Percentiles rank a stretch among this genome's conserved stretches.
These are phyloP conservation scores for Trichoderma breve DNA, from an alignment of 2,329 filamentous ascomycete species.

Conservation along the genomic window DNA sequence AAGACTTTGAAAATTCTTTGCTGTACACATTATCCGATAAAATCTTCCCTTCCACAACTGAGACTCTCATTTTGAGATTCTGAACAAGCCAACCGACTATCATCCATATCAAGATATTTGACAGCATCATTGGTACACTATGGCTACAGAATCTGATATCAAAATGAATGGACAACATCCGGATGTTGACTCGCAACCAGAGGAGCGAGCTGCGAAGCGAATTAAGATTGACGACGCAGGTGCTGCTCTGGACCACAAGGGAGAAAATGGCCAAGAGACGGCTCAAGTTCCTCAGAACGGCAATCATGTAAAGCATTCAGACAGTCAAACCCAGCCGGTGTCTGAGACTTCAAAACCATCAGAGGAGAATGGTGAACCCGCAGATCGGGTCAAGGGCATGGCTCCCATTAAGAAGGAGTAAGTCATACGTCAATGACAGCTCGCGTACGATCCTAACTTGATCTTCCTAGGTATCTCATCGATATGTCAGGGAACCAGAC, in stretches of 20 bases:
- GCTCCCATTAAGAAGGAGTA: slow-evolving; percentile 74
- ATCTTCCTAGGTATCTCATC: slow-evolving; percentile 41
- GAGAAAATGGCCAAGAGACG: slow-evolving; percentile 23
- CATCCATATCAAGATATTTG: background rate
- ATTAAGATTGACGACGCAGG: slow-evolving; percentile 49
- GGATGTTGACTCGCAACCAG: slow-evolving; percentile 21
- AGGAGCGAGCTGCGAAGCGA: slow-evolving; percentile 56
- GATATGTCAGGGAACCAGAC: slow-evolving; percentile 32
- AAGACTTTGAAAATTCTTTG: background rate
- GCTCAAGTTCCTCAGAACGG: slow-evolving; percentile 22
- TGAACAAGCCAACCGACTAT: background rate
- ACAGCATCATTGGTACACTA: slow-evolving; percentile 19
- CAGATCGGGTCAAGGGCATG: slow-evolving; percentile 51
- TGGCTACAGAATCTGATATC: slow-evolving; percentile 30
- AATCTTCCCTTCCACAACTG: background rate
- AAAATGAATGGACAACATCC: slow-evolving; percentile 26
- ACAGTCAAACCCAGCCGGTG: slow-evolving; percentile 18
- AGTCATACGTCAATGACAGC: slow-evolving; percentile 29
- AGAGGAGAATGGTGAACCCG: slow-evolving; percentile 23
- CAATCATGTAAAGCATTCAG: slow-evolving; percentile 25
- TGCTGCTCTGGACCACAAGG: slow-evolving; percentile 18
- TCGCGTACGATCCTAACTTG: background rate
- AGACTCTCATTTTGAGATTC: background rate
- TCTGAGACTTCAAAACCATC: slow-evolving; percentile 16
- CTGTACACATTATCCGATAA: background rate